A percentile compares a stretch with the other conserved stretches of the same genome.
These are phyloP conservation scores for Skeletonema marinoi DNA, from an alignment of 108 stramenopile species.

Conservation along the genomic window DNA sequence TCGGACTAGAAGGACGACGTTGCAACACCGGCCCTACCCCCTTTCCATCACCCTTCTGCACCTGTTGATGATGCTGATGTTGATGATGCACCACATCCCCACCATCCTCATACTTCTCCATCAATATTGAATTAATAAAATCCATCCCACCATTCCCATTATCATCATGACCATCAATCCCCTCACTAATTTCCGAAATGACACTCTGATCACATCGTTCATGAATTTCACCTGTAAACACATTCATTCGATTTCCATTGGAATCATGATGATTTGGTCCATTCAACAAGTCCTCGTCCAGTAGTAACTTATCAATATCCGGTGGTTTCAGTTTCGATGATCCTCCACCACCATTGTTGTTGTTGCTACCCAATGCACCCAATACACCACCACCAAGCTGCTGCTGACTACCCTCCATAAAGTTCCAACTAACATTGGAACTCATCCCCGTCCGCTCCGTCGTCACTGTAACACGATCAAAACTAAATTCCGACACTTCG, in stretches of 20 bases:
- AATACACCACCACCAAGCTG: background rate
- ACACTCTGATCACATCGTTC: constrained; percentile 19
- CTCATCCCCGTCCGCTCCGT: constrained; percentile 20
- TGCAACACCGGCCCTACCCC: background rate
- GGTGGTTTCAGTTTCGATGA: background rate
- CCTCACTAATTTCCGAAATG: constrained; percentile 32
- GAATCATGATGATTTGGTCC: background rate
- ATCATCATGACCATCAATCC: background rate
- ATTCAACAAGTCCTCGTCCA: background rate
- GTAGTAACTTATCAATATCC: background rate
- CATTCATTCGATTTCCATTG: background rate
- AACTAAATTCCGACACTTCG: constrained; percentile 36
- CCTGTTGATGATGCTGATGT: background rate
- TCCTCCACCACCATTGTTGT: background rate
- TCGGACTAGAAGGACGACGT: background rate
- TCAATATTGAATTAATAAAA: background rate
- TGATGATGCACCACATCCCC: background rate
- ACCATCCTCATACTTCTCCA: background rate
- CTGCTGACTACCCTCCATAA: constrained; percentile 1
- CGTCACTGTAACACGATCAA: constrained; percentile 35
- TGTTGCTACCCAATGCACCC: background rate
- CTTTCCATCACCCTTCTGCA: background rate
- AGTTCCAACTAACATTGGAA: constrained; percentile 24
- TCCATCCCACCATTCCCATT: background rate
- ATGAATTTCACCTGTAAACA: background rate